Percentiles rank a stretch among this genome's conserved stretches.
phyloP scores from a whole-genome alignment of 768 basidiomycete species.

The Rossbeevera mucosa region DNA sequence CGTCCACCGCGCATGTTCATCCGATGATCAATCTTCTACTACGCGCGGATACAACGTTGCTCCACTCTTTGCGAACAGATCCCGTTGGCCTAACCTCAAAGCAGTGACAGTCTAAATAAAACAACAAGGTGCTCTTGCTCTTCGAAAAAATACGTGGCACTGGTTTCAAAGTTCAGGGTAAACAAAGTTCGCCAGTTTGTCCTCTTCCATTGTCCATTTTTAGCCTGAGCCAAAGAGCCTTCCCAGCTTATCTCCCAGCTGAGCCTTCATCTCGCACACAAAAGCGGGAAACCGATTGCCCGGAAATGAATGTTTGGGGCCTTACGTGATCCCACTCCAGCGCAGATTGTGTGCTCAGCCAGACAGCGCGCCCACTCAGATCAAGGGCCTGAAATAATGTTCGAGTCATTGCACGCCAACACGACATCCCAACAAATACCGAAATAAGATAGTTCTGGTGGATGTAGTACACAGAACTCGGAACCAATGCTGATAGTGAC shows the following conservation, averaged over 20 bases:
- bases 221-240: slow-evolving; percentile 5
- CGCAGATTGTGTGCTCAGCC: slow-evolving; percentile 2
- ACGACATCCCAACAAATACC: slow-evolving; percentile 22
- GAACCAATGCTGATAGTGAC: slow-evolving; percentile 9
- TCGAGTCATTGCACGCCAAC: slow-evolving; percentile 1
- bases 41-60: slow-evolving; percentile 24
- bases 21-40: slow-evolving; percentile 27
- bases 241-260: slow-evolving; percentile 25
- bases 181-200: slow-evolving; percentile 18
- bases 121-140: background rate
- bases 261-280: slow-evolving; percentile 11
- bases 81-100: slow-evolving; percentile 5
- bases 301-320: slow-evolving; percentile 12
- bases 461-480: slow-evolving; percentile 2
- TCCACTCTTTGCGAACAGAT: slow-evolving; percentile 10
- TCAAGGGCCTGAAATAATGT: slow-evolving; percentile 13
- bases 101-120: background rate
- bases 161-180: slow-evolving; percentile 8
- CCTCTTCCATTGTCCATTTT: slow-evolving; percentile 3
- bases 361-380: slow-evolving; percentile 8
- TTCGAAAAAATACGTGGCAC: slow-evolving; percentile 2
- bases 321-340: slow-evolving; percentile 11
- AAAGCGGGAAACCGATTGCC: slow-evolving; percentile 4
- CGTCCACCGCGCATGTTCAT: slow-evolving; percentile 9
- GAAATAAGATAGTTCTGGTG: slow-evolving; percentile 19